A percentile compares a stretch with the other conserved stretches of the same genome.
Evolutionary conservation across 225 moss, liverwort and hornwort genomes (phyloP).

Genomic region (Sphagnum tenellum): DNA sequence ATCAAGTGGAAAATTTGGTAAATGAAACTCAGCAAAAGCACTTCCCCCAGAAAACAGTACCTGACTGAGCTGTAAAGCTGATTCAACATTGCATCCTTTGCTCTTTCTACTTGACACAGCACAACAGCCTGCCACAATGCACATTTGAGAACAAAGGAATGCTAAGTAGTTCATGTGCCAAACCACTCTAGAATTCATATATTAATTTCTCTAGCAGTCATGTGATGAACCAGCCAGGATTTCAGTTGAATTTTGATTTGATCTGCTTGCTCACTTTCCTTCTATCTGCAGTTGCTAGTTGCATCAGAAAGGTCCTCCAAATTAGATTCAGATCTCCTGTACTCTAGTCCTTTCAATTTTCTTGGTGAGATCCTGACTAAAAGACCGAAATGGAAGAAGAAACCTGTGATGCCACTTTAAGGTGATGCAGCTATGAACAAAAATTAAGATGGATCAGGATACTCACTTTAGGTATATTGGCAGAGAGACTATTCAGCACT

Average conservation of each 20-base stretch:
- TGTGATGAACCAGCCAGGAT: too few species aligned
- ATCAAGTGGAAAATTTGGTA: neutral
- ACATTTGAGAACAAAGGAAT: neutral
- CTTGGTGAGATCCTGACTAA: too few species aligned
- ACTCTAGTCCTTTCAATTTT: too few species aligned
- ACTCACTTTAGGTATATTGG: constrained; percentile 61
- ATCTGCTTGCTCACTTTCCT: too few species aligned
- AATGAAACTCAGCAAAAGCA: neutral
- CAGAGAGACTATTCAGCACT: constrained; percentile 58
- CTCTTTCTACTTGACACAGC: constrained; percentile 65
- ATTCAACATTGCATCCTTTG: constrained; percentile 64
- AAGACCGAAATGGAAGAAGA: too few species aligned
- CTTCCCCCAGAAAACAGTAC: constrained; percentile 11
- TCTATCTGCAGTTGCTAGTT: too few species aligned
- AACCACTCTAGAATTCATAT: too few species aligned
- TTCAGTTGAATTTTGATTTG: too few species aligned
- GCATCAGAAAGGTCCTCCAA: too few species aligned
- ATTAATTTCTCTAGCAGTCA: too few species aligned
- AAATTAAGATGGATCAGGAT: neutral
- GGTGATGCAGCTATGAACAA: neutral
- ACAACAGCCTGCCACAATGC: constrained; percentile 41
- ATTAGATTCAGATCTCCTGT: too few species aligned
- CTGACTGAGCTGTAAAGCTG: constrained; percentile 64
- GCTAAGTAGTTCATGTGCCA: too few species aligned
- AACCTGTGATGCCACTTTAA: neutral